phyloP scores from a whole-genome alignment of 2,329 filamentous ascomycete genomes.

The Aspergillus alliaceus region DNA sequence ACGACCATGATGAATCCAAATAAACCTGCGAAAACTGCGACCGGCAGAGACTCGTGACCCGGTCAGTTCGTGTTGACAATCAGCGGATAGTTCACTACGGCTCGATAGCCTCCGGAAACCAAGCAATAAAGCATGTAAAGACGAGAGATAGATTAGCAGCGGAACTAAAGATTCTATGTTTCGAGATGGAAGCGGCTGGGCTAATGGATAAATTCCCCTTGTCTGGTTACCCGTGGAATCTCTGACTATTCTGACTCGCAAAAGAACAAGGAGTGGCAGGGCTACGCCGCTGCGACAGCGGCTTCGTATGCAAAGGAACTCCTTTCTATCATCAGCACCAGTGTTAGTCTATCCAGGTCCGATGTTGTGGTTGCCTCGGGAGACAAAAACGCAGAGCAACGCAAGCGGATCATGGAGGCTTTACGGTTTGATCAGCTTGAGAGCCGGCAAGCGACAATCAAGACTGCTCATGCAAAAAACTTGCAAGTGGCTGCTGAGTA shows the following conservation, averaged over 20 bases:
- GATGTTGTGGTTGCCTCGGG: too few species aligned
- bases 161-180: constrained; percentile 18
- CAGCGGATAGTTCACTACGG: constrained; percentile 23
- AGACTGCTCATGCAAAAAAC: constrained; percentile 39
- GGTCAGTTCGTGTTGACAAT: not conserved
- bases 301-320: constrained; percentile 29
- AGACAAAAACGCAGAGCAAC: too few species aligned
- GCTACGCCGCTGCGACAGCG: constrained; percentile 34
- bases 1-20: constrained; percentile 1
- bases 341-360: too few species aligned
- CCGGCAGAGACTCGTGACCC: not conserved
- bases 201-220: constrained; percentile 38
- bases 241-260: constrained; percentile 45
- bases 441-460: constrained; percentile 37
- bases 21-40: constrained; percentile 1
- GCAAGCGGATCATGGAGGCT: constrained; percentile 21
- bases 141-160: constrained; percentile 8
- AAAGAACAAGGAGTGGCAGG: constrained; percentile 39
- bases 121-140: constrained; percentile 20
- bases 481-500: constrained; percentile 44
- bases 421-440: constrained; percentile 45
- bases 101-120: constrained; percentile 25
- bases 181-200: too few species aligned
- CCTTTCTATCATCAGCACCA: too few species aligned
- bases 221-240: constrained; percentile 43